Evolutionary conservation across 345 rosid species (phyloP), one percentile per base, ranked within the genome.

Genomic region (Melastoma malabathricum): DNA sequence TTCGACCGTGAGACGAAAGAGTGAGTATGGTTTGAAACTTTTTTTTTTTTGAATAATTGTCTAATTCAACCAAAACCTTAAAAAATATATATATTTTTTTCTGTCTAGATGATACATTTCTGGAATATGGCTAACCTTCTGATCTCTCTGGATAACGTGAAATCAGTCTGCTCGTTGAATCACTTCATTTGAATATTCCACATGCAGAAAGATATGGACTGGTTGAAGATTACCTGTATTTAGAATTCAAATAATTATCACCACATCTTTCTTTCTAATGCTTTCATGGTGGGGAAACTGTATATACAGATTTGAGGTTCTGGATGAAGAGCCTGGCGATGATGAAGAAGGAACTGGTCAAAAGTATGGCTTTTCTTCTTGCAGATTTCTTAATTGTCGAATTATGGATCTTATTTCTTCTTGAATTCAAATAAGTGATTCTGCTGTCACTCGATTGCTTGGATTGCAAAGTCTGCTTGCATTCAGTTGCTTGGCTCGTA

Each of bases 271-370:
- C 43, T 44, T 31, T 16, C 39, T 34, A 1, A n/a, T 34, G 18
- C 51, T 54, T 38, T 47, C 27, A 27, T 6, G 19, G 44, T 8
- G 15, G 48, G 22, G n/a, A 48, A 44, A 58, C 55, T 23, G 47
- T 38, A 5, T 54, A 13, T 65, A 68, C 78, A 89, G 97, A 68
- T 79, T 86, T 49, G 96, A 86, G 60, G 94, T 90, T 38, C 78
- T 86, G 38, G 98, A 90, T 59, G 98, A 86, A 80, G 98, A 90
- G 63, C 94, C 95, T 27, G 94, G 97, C 39, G 96, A 90, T 65
- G 98, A 90, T 51, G 98, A 90, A 59, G 98, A 86, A 38, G 76
- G 79, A 29, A 64, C 85, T 20, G 86, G 74, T 54, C 94, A 90
- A 60, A 84, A 75, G 98, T 86, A 72, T 54, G 3, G 57, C 58